These are phyloP conservation scores for Trichoderma sp. DNA, from an alignment of 2,329 filamentous ascomycete species.

Conservation along the genomic window DNA sequence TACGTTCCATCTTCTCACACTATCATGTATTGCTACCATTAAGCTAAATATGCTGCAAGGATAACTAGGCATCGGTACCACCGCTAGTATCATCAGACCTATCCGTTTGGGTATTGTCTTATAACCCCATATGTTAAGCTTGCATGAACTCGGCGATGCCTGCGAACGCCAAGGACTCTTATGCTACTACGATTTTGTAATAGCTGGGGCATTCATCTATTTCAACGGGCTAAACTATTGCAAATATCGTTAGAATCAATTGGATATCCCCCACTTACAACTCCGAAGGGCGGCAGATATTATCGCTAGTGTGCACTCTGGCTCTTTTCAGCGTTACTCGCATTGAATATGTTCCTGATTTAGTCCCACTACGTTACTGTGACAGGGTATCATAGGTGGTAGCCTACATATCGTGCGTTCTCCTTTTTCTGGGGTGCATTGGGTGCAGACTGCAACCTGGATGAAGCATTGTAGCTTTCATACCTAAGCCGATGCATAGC, in stretches of 20 bases:
- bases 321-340: not conserved
- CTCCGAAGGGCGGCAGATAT: not conserved
- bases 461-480: not conserved
- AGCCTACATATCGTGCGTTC: not conserved
- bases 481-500: not conserved
- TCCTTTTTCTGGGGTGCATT: not conserved
- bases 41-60: not conserved
- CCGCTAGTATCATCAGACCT: not conserved
- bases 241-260: not conserved
- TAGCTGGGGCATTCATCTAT: not conserved
- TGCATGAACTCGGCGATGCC: not conserved
- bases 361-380: not conserved
- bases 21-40: not conserved
- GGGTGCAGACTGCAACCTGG: not conserved
- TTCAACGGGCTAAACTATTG: not conserved
- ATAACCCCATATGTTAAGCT: not conserved
- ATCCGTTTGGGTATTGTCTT: not conserved
- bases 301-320: not conserved
- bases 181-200: not conserved
- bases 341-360: not conserved
- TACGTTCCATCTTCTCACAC: not conserved
- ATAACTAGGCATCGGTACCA: not conserved
- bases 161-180: not conserved
- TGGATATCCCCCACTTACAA: not conserved
- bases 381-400: too few species aligned